Evolutionary conservation across 1,139 yeast genomes (phyloP).

Genomic region (Sugiyamaella xylanicola): DNA sequence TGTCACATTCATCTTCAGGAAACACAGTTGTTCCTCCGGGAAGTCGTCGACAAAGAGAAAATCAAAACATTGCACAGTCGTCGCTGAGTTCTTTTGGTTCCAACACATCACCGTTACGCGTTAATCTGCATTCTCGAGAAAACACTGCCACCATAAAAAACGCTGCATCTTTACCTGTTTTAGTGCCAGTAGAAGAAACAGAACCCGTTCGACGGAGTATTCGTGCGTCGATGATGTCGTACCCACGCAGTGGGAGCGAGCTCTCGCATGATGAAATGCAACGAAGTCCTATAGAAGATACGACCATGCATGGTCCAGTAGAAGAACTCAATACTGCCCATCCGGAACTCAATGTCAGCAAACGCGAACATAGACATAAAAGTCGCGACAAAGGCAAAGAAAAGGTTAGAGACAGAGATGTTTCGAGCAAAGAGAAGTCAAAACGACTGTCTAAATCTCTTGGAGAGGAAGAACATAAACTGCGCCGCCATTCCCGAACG

Average conservation of each 20-base stretch:
- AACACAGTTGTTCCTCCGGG: conserved; percentile 18
- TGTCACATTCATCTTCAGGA: conserved; percentile 24
- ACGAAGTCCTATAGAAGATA: not conserved
- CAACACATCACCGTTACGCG: conserved; percentile 10
- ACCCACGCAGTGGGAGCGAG: conserved; percentile 12
- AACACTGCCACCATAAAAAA: conserved; percentile 13
- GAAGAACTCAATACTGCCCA: not conserved
- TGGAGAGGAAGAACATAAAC: not conserved
- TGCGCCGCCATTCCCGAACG: not conserved
- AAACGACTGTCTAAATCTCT: not conserved
- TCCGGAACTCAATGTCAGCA: not conserved
- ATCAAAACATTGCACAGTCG: not conserved
- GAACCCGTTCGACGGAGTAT: conserved; percentile 20
- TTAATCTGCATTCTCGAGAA: conserved; percentile 7
- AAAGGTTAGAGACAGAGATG: not conserved
- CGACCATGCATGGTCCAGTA: not conserved
- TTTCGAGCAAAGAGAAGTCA: not conserved
- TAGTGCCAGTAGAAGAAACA: conserved; percentile 14
- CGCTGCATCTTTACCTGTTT: conserved; percentile 19
- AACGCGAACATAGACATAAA: not conserved
- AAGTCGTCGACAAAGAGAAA: not conserved
- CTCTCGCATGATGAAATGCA: conserved; percentile 1
- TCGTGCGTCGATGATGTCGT: conserved; percentile 22
- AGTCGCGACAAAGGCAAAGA: not conserved
- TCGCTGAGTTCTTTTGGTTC: conserved; percentile 12